A percentile compares a stretch with the other conserved stretches of the same genome.
These are phyloP conservation scores for Boletus semigastroideus DNA, from an alignment of 1,284 basidiomycete genomes.

Conservation along the genomic window DNA sequence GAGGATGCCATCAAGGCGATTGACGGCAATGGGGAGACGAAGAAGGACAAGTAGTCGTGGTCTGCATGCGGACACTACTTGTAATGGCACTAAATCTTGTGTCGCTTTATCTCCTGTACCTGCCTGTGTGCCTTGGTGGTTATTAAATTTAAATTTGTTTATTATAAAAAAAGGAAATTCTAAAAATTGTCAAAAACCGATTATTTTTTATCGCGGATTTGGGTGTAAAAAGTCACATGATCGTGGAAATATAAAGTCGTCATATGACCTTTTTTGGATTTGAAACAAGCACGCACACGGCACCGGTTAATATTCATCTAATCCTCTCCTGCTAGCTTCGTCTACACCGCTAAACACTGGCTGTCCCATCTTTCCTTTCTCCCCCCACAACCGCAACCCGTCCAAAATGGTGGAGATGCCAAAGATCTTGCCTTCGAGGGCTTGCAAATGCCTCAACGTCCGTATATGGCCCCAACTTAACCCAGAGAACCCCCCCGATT, in stretches of 20 bases:
- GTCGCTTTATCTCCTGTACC: constrained; percentile 17
- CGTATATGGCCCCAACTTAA: constrained; percentile 42
- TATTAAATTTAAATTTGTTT: not conserved
- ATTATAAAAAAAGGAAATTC: constrained; percentile 7
- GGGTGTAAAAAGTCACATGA: constrained; percentile 18
- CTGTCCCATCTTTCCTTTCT: constrained; percentile 14
- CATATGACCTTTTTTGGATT: constrained; percentile 26
- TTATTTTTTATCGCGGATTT: constrained; percentile 7
- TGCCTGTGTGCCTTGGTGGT: constrained; percentile 4
- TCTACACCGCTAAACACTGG: constrained; percentile 29
- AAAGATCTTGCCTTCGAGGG: constrained; percentile 20
- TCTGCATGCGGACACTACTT: not conserved
- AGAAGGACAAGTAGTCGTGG: constrained; percentile 49
- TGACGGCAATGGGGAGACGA: constrained; percentile 42
- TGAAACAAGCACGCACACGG: constrained; percentile 31
- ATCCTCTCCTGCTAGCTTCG: constrained; percentile 28
- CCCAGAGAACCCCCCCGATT: constrained; percentile 33
- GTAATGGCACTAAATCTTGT: no score
- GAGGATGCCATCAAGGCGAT: constrained; percentile 45
- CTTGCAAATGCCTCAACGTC: constrained; percentile 74
- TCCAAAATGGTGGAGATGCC: constrained; percentile 26
- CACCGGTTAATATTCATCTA: constrained; percentile 36
- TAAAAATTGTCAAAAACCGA: constrained; percentile 9
- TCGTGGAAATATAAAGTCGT: constrained; percentile 20
- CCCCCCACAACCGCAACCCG: constrained; percentile 21